phyloP scores from a whole-genome alignment of 768 basidiomycete species.

The Boletellus ananas region DNA sequence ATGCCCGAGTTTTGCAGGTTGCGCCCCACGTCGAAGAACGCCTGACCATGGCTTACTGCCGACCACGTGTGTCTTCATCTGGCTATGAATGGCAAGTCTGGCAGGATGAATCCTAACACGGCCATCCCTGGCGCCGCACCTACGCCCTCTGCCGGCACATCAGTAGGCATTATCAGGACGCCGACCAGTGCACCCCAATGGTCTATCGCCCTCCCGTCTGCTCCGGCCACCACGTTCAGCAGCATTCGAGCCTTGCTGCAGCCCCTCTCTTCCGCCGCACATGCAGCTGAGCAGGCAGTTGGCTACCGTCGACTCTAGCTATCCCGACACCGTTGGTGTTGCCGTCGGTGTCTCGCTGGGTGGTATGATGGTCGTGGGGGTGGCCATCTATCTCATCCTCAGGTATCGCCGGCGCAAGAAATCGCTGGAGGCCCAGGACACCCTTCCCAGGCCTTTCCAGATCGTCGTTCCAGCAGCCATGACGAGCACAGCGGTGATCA shows the following conservation, averaged over 20 bases:
- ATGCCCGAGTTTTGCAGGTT: slow-evolving; percentile 13
- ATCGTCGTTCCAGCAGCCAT: slow-evolving; percentile 9
- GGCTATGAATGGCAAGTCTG: slow-evolving; percentile 40
- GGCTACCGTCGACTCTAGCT: not conserved
- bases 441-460: slow-evolving; percentile 25
- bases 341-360: slow-evolving; percentile 23
- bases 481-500: not conserved
- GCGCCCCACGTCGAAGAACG: not conserved
- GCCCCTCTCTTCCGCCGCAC: not conserved
- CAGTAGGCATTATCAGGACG: slow-evolving; percentile 8
- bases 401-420: slow-evolving; percentile 15
- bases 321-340: slow-evolving; percentile 7
- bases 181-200: not conserved
- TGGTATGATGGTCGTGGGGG: slow-evolving; percentile 15
- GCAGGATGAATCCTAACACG: not conserved
- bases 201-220: not conserved
- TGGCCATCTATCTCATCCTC: slow-evolving; percentile 14
- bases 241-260: not conserved
- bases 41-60: not conserved
- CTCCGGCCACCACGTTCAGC: not conserved
- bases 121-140: slow-evolving; percentile 1
- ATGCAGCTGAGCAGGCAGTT: slow-evolving; percentile 1
- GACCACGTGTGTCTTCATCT: slow-evolving; percentile 1
- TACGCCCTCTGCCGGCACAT: not conserved
- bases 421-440: slow-evolving; percentile 18